phyloP scores from a whole-genome alignment of 2,329 filamentous ascomycete species.

The Aureobasidium namibiae region DNA sequence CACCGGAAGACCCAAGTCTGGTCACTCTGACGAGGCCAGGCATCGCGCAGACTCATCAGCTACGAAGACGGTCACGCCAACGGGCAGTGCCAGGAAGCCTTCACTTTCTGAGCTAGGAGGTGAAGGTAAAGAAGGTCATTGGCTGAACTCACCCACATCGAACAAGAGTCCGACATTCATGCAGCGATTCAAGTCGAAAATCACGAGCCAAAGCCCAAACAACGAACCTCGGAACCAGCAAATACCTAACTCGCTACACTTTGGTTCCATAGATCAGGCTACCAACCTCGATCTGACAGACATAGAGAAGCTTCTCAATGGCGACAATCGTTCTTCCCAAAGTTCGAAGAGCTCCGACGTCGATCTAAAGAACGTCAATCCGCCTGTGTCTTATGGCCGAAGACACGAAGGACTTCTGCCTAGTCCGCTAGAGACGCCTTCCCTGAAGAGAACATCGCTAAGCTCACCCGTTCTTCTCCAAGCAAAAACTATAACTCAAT shows the following conservation, averaged over 20 bases:
- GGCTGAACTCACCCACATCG: conserved; percentile 21
- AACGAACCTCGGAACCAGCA: background rate
- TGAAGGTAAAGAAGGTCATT: conserved; percentile 31
- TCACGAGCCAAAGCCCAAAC: background rate
- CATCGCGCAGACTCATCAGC: background rate
- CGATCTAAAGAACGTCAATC: background rate
- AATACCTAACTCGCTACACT: background rate
- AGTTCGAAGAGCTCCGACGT: background rate
- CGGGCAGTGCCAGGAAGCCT: conserved; percentile 11
- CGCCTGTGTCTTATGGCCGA: conserved; percentile 20
- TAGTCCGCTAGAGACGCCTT: conserved; percentile 17
- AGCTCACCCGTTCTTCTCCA: conserved; percentile 21
- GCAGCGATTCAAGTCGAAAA: background rate
- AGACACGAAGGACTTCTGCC: conserved; percentile 22
- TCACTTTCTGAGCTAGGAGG: background rate
- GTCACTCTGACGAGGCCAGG: background rate
- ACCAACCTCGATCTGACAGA: background rate
- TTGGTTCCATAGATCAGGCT: background rate
- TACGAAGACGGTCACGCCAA: background rate
- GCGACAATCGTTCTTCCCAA: background rate
- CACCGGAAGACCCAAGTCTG: background rate
- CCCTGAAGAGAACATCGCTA: conserved; percentile 18
- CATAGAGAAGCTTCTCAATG: background rate
- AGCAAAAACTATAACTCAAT: conserved; percentile 17
- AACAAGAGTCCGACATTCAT: background rate